phyloP scores from a whole-genome alignment of 345 rosid genomes.

The Acer yangbiense region DNA sequence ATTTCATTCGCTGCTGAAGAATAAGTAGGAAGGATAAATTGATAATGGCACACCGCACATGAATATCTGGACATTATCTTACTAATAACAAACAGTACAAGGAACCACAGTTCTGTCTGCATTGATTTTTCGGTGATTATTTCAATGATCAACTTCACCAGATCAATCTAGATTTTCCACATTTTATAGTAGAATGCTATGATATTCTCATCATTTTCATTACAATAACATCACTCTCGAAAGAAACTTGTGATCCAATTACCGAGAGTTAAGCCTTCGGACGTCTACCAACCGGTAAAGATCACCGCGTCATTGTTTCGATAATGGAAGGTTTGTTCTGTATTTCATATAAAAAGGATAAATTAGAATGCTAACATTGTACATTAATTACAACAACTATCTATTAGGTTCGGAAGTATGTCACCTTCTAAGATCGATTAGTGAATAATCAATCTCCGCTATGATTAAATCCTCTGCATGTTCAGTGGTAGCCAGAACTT shows the following conservation, averaged over 20 bases:
- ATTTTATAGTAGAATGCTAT: neutral
- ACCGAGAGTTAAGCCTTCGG: slow-evolving; percentile 36
- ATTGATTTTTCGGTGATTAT: neutral
- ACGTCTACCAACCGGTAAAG: slow-evolving; percentile 58
- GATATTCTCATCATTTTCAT: neutral
- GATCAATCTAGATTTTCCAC: neutral
- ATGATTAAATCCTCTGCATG: slow-evolving; percentile 75
- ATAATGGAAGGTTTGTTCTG: slow-evolving; percentile 63
- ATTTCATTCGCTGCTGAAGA: neutral
- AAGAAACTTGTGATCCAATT: neutral
- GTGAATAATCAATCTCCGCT: slow-evolving; percentile 84
- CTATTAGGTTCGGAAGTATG: neutral
- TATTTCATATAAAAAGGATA: neutral
- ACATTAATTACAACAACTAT: neutral
- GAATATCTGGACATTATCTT: neutral
- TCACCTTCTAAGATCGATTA: slow-evolving; percentile 75
- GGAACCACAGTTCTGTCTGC: neutral
- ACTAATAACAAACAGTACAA: neutral
- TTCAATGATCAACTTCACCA: neutral
- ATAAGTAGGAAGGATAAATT: neutral
- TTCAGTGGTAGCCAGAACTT: slow-evolving; percentile 83
- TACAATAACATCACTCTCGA: neutral
- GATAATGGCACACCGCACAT: neutral
- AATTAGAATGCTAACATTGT: neutral
- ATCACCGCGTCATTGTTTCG: slow-evolving; percentile 53